Evolutionary conservation across 1,284 basidiomycete species (phyloP).

Genomic region (Mixia osmundae): DNA sequence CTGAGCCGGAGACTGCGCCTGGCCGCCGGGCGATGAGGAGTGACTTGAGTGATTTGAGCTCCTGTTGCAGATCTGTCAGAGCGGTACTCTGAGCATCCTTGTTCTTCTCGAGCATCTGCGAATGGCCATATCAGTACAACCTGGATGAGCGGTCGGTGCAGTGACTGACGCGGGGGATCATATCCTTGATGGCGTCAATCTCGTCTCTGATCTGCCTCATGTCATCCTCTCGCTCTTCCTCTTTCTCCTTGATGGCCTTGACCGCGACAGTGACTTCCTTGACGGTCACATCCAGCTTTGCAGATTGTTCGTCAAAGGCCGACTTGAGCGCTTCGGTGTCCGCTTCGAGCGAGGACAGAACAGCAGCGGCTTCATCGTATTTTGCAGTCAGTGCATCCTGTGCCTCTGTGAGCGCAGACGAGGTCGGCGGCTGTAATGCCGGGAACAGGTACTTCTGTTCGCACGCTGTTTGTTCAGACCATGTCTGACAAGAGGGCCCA

Average conservation of each 20-base stretch:
- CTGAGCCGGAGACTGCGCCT: constrained; percentile 26
- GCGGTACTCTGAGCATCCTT: constrained; percentile 40
- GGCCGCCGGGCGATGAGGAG: constrained; percentile 59
- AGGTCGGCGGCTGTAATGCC: constrained; percentile 68
- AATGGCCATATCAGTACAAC: neutral
- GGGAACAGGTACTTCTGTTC: constrained; percentile 70
- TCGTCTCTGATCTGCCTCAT: constrained; percentile 63
- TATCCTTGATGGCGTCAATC: constrained; percentile 68
- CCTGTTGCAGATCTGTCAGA: constrained; percentile 65
- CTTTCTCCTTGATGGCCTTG: constrained; percentile 50
- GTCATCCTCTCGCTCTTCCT: constrained; percentile 49
- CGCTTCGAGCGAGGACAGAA: constrained; percentile 28
- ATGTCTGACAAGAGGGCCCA: neutral
- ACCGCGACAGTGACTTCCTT: constrained; percentile 53
- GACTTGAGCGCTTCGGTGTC: constrained; percentile 47
- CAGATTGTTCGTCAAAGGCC: constrained; percentile 45
- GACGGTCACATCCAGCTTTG: constrained; percentile 58
- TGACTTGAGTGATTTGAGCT: constrained; percentile 82
- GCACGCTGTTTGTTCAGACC: neutral
- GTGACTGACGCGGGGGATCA: constrained; percentile 55
- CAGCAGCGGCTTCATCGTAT: constrained; percentile 67
- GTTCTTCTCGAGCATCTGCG: constrained; percentile 79
- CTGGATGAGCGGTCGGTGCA: neutral
- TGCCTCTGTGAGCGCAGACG: constrained; percentile 72
- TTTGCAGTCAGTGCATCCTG: constrained; percentile 62